Percentiles rank a stretch among this genome's conserved stretches.
These are phyloP conservation scores for Alternaria ventricosa DNA, from an alignment of 2,329 filamentous ascomycete genomes.

Conservation along the genomic window DNA sequence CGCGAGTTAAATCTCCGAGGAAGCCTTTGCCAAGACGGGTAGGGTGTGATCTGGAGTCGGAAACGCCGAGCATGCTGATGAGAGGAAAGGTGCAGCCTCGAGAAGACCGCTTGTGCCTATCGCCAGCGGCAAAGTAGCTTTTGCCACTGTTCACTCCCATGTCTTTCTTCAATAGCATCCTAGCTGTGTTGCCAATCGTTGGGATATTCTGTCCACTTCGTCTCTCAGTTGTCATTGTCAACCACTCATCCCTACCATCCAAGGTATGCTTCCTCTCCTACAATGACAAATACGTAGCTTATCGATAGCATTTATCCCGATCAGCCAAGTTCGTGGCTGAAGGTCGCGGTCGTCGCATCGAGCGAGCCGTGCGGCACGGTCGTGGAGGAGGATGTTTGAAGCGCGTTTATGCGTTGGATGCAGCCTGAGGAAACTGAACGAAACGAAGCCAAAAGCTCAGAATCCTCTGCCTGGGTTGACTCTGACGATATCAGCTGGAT, in stretches of 20 bases:
- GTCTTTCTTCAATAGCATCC: background rate
- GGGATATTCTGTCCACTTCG: background rate
- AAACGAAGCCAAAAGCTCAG: background rate
- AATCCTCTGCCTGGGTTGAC: background rate
- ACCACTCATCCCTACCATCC: background rate
- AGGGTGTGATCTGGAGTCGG: background rate
- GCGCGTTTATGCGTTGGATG: slow-evolving; percentile 6
- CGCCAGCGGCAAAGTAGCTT: background rate
- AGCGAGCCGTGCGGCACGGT: background rate
- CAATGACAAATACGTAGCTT: background rate
- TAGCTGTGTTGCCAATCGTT: background rate
- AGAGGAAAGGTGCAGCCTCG: background rate
- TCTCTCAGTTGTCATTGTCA: background rate
- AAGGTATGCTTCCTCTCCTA: background rate
- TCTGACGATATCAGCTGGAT: background rate
- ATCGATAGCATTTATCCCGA: background rate
- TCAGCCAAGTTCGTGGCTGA: background rate
- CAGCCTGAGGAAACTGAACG: background rate
- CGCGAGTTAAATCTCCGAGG: background rate
- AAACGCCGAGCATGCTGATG: background rate
- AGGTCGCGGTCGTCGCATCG: background rate
- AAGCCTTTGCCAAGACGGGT: background rate
- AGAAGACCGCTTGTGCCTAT: background rate
- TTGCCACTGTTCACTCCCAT: background rate
- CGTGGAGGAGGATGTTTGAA: background rate